phyloP scores from a whole-genome alignment of 1,139 yeast species.

The Geotrichum restrictum region DNA sequence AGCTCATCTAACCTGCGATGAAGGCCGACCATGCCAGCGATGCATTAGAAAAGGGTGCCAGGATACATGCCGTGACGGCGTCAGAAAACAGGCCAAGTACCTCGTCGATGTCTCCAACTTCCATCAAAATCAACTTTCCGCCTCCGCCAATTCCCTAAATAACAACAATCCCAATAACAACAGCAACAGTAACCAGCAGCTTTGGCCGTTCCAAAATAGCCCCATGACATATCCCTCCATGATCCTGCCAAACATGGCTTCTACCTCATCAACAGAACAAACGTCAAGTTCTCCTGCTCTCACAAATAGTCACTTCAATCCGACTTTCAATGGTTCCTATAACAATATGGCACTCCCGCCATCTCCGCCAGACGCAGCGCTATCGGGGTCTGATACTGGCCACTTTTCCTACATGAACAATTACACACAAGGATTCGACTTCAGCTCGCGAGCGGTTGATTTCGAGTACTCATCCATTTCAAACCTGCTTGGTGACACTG shows the following conservation, averaged over 20 bases:
- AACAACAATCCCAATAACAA: background rate
- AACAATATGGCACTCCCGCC: conserved; percentile 9
- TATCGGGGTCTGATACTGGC: background rate
- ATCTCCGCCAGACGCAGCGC: conserved; percentile 12
- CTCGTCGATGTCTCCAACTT: conserved; percentile 36
- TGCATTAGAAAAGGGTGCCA: conserved; percentile 62
- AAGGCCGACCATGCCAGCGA: conserved; percentile 73
- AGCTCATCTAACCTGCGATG: conserved; percentile 87
- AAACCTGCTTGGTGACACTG: conserved; percentile 14
- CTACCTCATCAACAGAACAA: background rate
- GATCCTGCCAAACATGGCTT: conserved; percentile 8
- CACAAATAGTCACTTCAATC: too few species aligned
- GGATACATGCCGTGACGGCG: conserved; percentile 76
- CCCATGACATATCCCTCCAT: conserved; percentile 5
- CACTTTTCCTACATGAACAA: background rate
- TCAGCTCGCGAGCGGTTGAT: conserved; percentile 20
- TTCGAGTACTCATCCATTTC: conserved; percentile 20
- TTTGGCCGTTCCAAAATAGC: background rate
- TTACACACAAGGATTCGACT: conserved; percentile 5
- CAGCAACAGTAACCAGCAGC: background rate
- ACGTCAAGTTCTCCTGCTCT: too few species aligned
- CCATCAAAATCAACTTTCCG: background rate
- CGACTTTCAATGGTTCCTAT: background rate
- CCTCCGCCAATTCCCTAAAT: too few species aligned
- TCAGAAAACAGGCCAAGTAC: conserved; percentile 78